Conservation (phyloP, 2,329 filamentous ascomycete species). For the Exophiala spinifera region DNA sequence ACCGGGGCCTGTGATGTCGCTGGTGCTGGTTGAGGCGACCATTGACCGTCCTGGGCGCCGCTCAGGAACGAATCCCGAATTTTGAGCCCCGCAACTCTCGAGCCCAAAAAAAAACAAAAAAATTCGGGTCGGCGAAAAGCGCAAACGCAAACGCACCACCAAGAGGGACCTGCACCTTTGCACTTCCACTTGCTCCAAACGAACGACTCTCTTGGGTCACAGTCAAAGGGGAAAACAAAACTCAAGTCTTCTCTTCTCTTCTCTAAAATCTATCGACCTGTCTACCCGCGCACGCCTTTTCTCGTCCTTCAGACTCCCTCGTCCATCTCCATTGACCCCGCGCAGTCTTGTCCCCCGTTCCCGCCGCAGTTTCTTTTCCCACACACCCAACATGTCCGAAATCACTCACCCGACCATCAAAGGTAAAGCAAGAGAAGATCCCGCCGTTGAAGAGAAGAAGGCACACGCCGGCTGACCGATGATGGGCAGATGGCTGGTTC, state of each 20-base stretch:
- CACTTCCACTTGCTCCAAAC: no score
- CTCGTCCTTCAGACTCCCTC: not conserved
- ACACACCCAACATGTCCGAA: conserved; percentile 55
- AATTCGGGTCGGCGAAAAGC: not conserved
- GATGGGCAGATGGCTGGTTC: conserved; percentile 93
- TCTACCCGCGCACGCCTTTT: not conserved
- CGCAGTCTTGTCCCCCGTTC: conserved; percentile 15
- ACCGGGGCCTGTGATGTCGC: no score
- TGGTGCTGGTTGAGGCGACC: not conserved
- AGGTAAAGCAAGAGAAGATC: conserved; percentile 56
- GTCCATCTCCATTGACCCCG: conserved; percentile 9
- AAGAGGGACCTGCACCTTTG: no score
- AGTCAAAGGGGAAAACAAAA: no score
- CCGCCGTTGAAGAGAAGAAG: no score
- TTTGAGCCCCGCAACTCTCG: not conserved
- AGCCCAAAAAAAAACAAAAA: conserved; percentile 1
- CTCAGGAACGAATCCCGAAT: not conserved
- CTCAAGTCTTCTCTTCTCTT: not conserved
- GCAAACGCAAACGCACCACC: not conserved
- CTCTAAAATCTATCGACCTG: not conserved
- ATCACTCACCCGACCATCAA: conserved; percentile 75
- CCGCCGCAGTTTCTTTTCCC: not conserved
- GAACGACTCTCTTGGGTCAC: no score
- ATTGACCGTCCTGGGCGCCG: not conserved
- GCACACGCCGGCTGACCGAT: not conserved